These are phyloP conservation scores for Heliosperma pusillum DNA, from an alignment of 148 eudicot genomes.

Conservation along the genomic window DNA sequence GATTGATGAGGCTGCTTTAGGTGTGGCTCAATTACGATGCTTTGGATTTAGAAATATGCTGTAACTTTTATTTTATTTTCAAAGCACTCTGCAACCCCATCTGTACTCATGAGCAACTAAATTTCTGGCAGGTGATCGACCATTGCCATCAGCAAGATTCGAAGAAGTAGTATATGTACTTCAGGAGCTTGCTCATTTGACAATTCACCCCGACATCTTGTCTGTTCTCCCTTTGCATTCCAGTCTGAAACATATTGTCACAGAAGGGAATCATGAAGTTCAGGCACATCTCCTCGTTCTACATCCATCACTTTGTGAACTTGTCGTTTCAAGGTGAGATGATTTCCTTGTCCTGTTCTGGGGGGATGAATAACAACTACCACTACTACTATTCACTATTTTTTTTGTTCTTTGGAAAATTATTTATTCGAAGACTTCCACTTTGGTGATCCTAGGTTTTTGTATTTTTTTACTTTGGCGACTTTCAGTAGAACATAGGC, in stretches of 20 bases:
- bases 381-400: too few species aligned
- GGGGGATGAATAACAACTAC: not conserved
- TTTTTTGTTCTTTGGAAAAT: too few species aligned
- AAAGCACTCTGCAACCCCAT: slow-evolving; percentile 6
- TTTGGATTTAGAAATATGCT: slow-evolving; percentile 1
- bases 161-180: slow-evolving; percentile 80
- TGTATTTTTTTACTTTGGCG: too few species aligned
- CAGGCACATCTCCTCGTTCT: slow-evolving; percentile 76
- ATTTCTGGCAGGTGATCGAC: slow-evolving; percentile 52
- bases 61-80: not conserved
- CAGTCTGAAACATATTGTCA: slow-evolving; percentile 38
- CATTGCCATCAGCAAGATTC: slow-evolving; percentile 71
- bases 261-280: slow-evolving; percentile 34
- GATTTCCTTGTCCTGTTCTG: not conserved
- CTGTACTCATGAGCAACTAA: slow-evolving; percentile 6
- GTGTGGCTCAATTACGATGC: slow-evolving; percentile 33
- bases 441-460: too few species aligned
- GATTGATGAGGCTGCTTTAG: slow-evolving; percentile 71
- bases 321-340: slow-evolving; percentile 83
- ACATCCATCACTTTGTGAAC: slow-evolving; percentile 85
- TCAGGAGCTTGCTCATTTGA: slow-evolving; percentile 67
- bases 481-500: not conserved
- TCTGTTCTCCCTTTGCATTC: slow-evolving; percentile 68
- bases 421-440: too few species aligned
- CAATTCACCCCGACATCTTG: slow-evolving; percentile 60